Base-by-base conservation (phyloP, 768 basidiomycete genomes). In the Macrolepiota albuminosa region DNA sequence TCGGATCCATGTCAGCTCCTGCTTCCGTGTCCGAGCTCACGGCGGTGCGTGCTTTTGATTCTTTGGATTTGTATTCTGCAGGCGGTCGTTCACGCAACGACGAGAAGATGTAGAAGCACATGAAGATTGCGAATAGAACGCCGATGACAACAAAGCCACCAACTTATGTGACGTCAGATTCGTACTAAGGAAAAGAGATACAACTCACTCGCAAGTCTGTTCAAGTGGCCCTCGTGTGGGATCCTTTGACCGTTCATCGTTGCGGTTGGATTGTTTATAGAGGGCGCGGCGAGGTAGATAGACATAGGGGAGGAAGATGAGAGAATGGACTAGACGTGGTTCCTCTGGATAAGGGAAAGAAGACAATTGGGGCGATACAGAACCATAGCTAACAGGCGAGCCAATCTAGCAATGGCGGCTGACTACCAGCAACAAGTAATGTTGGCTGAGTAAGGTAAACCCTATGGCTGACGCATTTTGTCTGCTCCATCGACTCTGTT, bases 81-180 rank as follows among this genome's bases (percentile, higher is more conserved):
- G 29, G 29, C 4, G 47, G 45, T n/a, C 47, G 57, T 11, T 16
- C 21, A 24, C 39, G 49, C 6, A 65, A 49, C 24, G 68, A 58
- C n/a, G 67, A 68, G 24, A 64, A 67, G 13, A 71, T 46, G 51
- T 67, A 70, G 61, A 69, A 61, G 40, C 61, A 70, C 60, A 69
- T 55, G 60, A 72, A 71, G 40, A 37, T 48, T 13, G 63, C 9
- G 55, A 72, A 68, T 37, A 72, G 60, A 33, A 69, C 16, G 9
- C 64, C 57, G 46, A 67, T 67, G 43, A 68, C 48, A 36, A 64
- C 50, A 31, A 72, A 61, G 43, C 65, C 68, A 14, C 62, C 59
- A 34, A 70, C 72, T 73, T 40, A 13, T 21, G 29, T 6, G 34
- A 6, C 4, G n/a, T 57, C 4, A 48, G 24, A 36, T 39, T 48